Percentiles rank a stretch among this genome's conserved stretches.
phyloP scores from a whole-genome alignment of 2,329 filamentous ascomycete species.

The Pseudopyrenochaeta lycopersici region DNA sequence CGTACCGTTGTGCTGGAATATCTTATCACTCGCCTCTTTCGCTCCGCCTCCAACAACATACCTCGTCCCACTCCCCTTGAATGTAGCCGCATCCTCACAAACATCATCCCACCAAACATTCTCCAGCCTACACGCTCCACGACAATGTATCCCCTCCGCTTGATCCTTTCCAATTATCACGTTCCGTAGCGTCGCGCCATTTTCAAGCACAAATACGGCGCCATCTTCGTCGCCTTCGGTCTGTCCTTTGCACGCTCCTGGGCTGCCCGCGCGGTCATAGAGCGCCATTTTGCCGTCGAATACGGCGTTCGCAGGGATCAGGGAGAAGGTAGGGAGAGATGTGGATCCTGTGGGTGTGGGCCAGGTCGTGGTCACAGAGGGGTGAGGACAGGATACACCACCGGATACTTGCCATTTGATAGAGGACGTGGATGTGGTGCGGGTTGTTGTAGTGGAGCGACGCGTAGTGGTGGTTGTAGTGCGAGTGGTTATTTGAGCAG shows the following conservation, averaged over 20 bases:
- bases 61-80: conserved; percentile 33
- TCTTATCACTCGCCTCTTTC: conserved; percentile 44
- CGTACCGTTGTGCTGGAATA: conserved; percentile 50
- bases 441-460: neutral
- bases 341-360: neutral
- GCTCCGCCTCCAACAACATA: conserved; percentile 51
- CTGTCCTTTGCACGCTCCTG: conserved; percentile 38
- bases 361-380: neutral
- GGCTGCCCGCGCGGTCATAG: conserved; percentile 23
- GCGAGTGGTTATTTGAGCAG: too few species aligned
- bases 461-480: neutral
- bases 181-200: conserved; percentile 60
- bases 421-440: neutral
- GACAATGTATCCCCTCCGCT: conserved; percentile 62
- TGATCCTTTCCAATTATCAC: conserved; percentile 62
- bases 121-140: conserved; percentile 57
- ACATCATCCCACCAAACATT: conserved; percentile 55
- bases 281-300: conserved; percentile 29
- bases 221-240: conserved; percentile 53
- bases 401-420: neutral
- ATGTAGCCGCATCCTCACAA: conserved; percentile 45
- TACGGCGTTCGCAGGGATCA: conserved; percentile 5
- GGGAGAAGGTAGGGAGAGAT: neutral
- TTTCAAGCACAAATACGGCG: conserved; percentile 60
- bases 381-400: neutral